A percentile compares a stretch with the other conserved stretches of the same genome.
Conservation (phyloP, 768 basidiomycete species). For the Tephrocybe sp. region DNA sequence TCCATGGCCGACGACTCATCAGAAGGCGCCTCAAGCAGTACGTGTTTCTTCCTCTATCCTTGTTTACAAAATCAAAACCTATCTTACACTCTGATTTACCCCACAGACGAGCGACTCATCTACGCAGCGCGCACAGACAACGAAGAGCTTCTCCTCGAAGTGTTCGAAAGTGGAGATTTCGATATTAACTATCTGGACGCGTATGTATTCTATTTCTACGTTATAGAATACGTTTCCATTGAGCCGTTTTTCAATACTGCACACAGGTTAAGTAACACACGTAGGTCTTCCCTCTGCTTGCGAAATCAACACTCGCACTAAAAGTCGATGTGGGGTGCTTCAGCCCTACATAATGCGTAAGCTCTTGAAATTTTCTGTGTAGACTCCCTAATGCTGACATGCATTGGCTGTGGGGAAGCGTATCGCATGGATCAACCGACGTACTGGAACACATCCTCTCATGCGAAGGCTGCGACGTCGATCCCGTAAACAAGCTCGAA, state of each 20-base stretch:
- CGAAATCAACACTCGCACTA: not conserved
- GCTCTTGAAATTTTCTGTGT: conserved; percentile 14
- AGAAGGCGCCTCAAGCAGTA: too few relatives aligned
- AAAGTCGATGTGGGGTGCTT: not conserved
- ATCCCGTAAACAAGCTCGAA: conserved; percentile 67
- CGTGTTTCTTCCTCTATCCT: too few relatives aligned
- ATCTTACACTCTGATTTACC: too few relatives aligned
- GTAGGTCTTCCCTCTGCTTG: conserved; percentile 35
- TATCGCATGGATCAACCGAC: conserved; percentile 51
- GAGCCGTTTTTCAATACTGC: not conserved
- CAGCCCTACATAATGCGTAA: conserved; percentile 75
- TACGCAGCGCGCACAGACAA: conserved; percentile 74
- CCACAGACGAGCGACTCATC: conserved; percentile 65
- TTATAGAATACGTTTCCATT: too few relatives aligned
- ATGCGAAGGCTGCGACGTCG: conserved; percentile 78
- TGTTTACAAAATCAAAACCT: too few relatives aligned
- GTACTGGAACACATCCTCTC: conserved; percentile 73
- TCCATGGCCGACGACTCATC: too few relatives aligned
- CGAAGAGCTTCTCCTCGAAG: conserved; percentile 60
- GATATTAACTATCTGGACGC: conserved; percentile 80
- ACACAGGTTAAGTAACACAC: conserved; percentile 72
- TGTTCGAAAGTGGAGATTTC: conserved; percentile 53
- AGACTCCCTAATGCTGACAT: not conserved
- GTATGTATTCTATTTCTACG: conserved; percentile 38
- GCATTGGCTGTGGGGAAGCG: conserved; percentile 28